phyloP scores from a whole-genome alignment of 768 basidiomycete species.

The Tylopilus intermedius region DNA sequence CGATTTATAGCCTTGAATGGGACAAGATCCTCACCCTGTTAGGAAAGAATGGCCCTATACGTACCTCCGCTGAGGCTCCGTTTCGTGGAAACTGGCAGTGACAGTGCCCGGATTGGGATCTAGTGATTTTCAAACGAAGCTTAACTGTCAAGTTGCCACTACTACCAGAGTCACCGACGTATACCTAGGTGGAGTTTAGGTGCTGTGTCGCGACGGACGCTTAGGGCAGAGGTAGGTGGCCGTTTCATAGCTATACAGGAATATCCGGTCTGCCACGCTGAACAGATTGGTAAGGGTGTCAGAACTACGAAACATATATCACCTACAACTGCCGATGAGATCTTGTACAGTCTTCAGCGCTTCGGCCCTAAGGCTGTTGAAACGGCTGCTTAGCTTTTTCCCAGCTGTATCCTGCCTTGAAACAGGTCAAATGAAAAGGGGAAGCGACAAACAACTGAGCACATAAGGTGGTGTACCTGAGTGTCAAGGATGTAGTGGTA shows the following conservation, averaged over 20 bases:
- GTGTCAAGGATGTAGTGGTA: neutral
- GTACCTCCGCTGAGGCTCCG: neutral
- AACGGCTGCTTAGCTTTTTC: no score
- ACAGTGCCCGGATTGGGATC: neutral
- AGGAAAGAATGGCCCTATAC: neutral
- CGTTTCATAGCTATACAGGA: no score
- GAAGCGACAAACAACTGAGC: neutral
- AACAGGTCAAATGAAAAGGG: neutral
- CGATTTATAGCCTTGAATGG: slow-evolving; percentile 8
- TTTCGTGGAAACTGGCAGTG: neutral
- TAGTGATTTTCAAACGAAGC: neutral
- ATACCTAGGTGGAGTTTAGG: neutral
- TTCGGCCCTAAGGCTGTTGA: no score
- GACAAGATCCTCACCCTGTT: neutral
- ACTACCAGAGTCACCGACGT: no score
- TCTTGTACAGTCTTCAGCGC: no score
- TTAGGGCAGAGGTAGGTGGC: no score
- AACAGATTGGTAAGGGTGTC: neutral
- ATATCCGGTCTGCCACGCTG: neutral
- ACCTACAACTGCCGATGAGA: neutral
- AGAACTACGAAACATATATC: neutral
- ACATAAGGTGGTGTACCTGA: neutral
- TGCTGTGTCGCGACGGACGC: neutral
- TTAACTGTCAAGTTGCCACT: neutral
- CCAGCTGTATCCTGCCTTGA: neutral